phyloP scores from a whole-genome alignment of 352 stramenopile species.

The Globisporangium nodosum region DNA sequence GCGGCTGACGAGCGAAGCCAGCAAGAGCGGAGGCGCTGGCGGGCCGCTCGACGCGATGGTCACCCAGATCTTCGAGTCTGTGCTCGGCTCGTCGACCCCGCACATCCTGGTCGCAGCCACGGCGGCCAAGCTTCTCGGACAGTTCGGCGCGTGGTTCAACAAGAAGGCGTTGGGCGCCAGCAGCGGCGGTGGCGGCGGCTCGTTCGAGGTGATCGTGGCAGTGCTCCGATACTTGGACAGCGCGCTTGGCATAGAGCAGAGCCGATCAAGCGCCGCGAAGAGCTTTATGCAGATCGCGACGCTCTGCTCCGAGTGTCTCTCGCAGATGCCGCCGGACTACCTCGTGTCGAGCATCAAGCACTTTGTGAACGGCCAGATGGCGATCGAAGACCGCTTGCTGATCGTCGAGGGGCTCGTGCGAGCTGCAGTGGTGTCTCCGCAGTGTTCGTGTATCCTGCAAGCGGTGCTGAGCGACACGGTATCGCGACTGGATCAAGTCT shows the following conservation, averaged over 20 bases:
- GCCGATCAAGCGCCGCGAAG: conserved; percentile 42
- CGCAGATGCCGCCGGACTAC: conserved; percentile 36
- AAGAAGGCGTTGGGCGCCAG: conserved; percentile 26
- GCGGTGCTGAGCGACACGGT: conserved; percentile 42
- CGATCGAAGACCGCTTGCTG: conserved; percentile 48
- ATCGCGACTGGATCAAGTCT: conserved; percentile 36
- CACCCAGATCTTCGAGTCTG: conserved; percentile 34
- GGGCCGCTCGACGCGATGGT: conserved; percentile 34
- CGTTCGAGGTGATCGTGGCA: conserved; percentile 33
- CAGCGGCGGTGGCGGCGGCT: too few species aligned
- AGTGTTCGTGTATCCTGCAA: conserved; percentile 50
- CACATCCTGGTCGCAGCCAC: conserved; percentile 41
- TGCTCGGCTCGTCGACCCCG: conserved; percentile 24
- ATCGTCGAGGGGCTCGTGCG: conserved; percentile 65
- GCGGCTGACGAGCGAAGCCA: conserved; percentile 17
- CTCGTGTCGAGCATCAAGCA: conserved; percentile 40
- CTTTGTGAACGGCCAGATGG: conserved; percentile 30
- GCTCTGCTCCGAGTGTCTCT: conserved; percentile 34
- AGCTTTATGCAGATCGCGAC: conserved; percentile 75
- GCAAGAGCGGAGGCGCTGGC: conserved; percentile 3
- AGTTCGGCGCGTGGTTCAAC: conserved; percentile 59
- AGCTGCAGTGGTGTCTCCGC: conserved; percentile 32
- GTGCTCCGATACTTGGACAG: conserved; percentile 54
- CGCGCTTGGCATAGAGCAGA: conserved; percentile 28
- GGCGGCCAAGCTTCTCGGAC: conserved; percentile 43